These are phyloP conservation scores for Vitis cinerea DNA, from an alignment of 164 flowering plant genomes.

Conservation along the genomic window DNA sequence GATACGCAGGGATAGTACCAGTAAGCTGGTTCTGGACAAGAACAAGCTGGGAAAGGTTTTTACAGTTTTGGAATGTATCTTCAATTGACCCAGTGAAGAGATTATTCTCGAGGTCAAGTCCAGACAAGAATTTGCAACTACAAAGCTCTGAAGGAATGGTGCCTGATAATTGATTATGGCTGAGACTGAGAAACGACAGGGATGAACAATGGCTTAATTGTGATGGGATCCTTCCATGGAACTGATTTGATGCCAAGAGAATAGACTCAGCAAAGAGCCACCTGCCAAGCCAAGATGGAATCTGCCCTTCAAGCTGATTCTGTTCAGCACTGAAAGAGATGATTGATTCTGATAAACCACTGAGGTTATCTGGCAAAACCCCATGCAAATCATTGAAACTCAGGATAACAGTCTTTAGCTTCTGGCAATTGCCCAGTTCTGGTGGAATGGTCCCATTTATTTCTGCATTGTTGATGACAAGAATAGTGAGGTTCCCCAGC, in stretches of 20 bases:
- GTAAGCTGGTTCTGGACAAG: constrained; percentile 12
- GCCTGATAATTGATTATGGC: constrained; percentile 12
- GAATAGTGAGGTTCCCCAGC: constrained; percentile 10
- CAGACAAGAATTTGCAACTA: constrained; percentile 9
- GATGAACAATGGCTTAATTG: constrained; percentile 6
- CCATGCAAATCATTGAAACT: constrained; percentile 7
- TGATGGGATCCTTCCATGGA: constrained; percentile 13
- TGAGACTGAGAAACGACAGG: constrained; percentile 6
- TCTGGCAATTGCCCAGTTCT: constrained; percentile 1
- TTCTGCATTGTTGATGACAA: constrained; percentile 5
- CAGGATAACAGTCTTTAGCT: constrained; percentile 6
- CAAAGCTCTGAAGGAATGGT: constrained; percentile 12
- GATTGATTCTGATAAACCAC: constrained; percentile 1
- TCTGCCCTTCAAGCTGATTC: constrained; percentile 2
- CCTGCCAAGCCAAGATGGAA: constrained; percentile 14
- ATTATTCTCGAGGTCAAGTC: constrained; percentile 16
- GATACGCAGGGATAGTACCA: constrained; percentile 12
- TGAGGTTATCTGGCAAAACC: constrained; percentile 11
- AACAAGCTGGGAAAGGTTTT: constrained; percentile 13
- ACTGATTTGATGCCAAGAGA: constrained; percentile 10
- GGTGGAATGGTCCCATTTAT: constrained; percentile 16
- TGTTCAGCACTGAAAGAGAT: constrained; percentile 9
- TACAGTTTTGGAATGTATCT: constrained; percentile 5
- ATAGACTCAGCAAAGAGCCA: constrained; percentile 15
- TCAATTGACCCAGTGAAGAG: constrained; percentile 15